Percentiles rank a stretch among this genome's conserved stretches.
Conservation (phyloP, 192 early-diverging fungal species). For the Paraglomus occultum region DNA sequence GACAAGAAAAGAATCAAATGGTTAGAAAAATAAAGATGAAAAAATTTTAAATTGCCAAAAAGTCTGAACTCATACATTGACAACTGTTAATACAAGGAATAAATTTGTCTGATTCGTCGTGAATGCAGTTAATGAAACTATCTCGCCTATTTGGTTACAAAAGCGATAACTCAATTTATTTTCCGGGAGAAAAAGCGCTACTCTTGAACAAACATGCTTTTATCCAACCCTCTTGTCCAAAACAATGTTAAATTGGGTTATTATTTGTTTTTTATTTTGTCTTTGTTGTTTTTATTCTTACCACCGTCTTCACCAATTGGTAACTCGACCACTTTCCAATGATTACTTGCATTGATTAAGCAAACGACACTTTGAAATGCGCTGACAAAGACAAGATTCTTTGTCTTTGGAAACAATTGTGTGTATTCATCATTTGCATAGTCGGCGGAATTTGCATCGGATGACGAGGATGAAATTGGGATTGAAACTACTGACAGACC, state of each 20-base stretch:
- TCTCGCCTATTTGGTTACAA: slow-evolving; percentile 16
- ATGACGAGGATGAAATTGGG: neutral
- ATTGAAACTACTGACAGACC: slow-evolving; percentile 9
- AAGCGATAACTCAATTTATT: neutral
- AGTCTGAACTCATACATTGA: slow-evolving; percentile 3
- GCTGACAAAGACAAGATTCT: slow-evolving; percentile 24
- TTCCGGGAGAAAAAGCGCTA: neutral
- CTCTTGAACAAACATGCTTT: neutral
- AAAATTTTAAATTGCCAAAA: neutral
- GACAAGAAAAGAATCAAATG: neutral
- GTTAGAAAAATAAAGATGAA: neutral
- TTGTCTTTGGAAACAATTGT: neutral
- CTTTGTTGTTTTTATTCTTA: no score
- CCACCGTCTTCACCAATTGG: slow-evolving; percentile 19
- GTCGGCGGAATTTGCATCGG: neutral
- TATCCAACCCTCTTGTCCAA: neutral
- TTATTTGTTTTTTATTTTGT: no score
- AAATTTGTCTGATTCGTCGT: neutral
- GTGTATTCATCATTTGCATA: neutral
- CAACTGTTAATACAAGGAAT: slow-evolving; percentile 16
- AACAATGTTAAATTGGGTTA: no score
- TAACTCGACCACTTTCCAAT: slow-evolving; percentile 24
- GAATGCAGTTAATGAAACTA: slow-evolving; percentile 22
- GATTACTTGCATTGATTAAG: neutral
- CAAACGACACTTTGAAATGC: slow-evolving; percentile 21